Percentiles rank a stretch among this genome's conserved stretches.
Conservation (phyloP, 2,329 filamentous ascomycete species). For the Talaromyces sp. region DNA sequence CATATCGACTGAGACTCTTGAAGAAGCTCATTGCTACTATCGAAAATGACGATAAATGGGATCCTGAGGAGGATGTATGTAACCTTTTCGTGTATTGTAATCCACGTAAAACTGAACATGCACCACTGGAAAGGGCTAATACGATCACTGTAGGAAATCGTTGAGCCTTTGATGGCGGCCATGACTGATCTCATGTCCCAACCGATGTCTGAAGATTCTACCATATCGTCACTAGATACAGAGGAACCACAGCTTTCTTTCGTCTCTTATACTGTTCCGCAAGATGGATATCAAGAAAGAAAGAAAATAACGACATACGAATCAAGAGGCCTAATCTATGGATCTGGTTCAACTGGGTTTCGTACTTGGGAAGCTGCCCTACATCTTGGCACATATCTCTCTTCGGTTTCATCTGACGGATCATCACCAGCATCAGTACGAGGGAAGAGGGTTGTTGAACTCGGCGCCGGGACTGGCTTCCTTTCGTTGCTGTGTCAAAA, state of each 20-base stretch:
- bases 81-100: constrained; percentile 14
- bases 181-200: constrained; percentile 65
- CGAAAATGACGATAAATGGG: constrained; percentile 66
- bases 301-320: constrained; percentile 45
- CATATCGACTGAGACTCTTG: constrained; percentile 70
- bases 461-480: constrained; percentile 67
- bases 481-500: constrained; percentile 63
- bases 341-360: constrained; percentile 63
- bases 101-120: not conserved
- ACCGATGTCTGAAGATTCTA: constrained; percentile 54
- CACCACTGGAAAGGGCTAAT: not conserved
- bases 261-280: constrained; percentile 65
- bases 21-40: constrained; percentile 70
- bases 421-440: constrained; percentile 33
- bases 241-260: constrained; percentile 67
- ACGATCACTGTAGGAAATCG: constrained; percentile 64
- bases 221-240: constrained; percentile 57
- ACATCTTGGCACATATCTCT: constrained; percentile 61
- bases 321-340: constrained; percentile 57
- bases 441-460: constrained; percentile 59
- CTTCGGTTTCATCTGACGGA: constrained; percentile 40
- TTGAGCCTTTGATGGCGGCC: constrained; percentile 71
- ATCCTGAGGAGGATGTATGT: constrained; percentile 82
- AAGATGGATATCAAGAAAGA: constrained; percentile 5
- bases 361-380: constrained; percentile 70